Percentiles rank a stretch among this genome's conserved stretches.
These are phyloP conservation scores for Niebla homalea DNA, from an alignment of 495 filamentous ascomycete species.

Conservation along the genomic window DNA sequence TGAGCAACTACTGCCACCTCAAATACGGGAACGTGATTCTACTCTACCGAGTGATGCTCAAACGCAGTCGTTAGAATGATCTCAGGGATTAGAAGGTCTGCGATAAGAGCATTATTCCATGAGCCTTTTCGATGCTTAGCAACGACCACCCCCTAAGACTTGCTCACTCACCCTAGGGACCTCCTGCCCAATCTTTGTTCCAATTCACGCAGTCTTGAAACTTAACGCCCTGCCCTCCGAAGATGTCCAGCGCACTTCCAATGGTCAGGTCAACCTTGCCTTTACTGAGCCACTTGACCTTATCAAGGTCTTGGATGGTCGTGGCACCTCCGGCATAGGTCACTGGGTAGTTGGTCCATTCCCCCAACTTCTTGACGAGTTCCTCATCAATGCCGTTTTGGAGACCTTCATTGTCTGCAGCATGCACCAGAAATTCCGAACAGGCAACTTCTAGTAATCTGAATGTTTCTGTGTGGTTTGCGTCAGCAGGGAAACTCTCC, in stretches of 20 bases:
- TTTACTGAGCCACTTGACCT: conserved; percentile 59
- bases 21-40: too few species aligned
- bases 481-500: neutral
- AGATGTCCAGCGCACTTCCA: conserved; percentile 90
- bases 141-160: neutral
- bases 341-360: conserved; percentile 81
- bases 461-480: conserved; percentile 31
- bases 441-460: conserved; percentile 71
- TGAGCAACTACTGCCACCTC: too few species aligned
- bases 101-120: neutral
- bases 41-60: too few species aligned
- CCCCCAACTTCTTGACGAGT: conserved; percentile 59
- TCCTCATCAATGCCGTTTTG: conserved; percentile 82
- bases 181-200: conserved; percentile 38
- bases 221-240: conserved; percentile 73
- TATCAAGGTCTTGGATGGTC: conserved; percentile 62
- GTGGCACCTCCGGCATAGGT: conserved; percentile 94
- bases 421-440: conserved; percentile 92
- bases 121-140: neutral
- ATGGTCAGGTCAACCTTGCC: conserved; percentile 90
- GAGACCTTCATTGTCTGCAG: conserved; percentile 94
- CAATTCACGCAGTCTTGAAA: conserved; percentile 81
- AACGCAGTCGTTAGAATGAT: too few species aligned
- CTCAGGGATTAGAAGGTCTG: too few species aligned
- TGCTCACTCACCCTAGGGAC: neutral